Percentiles rank a stretch among this genome's conserved stretches.
Evolutionary conservation across 169 alveolate species (phyloP).

Genomic region (Eimeria necatrix): DNA sequence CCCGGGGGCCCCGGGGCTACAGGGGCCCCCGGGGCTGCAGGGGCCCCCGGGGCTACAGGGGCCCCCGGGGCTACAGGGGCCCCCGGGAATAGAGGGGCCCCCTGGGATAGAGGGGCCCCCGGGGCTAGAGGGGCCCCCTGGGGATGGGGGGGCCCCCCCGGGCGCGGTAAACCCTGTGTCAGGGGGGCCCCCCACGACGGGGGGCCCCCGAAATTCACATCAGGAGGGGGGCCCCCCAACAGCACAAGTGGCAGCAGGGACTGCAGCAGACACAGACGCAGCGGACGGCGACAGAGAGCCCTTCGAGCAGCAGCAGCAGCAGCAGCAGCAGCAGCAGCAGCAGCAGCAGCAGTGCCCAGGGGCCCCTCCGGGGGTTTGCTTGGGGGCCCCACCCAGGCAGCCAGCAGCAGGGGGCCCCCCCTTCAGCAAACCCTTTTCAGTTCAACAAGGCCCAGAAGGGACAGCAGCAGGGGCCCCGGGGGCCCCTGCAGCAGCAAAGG

Average conservation of each 20-base stretch:
- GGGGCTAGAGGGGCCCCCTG: background rate
- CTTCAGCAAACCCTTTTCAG: too few species aligned
- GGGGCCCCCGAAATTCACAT: background rate
- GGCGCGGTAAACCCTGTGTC: background rate
- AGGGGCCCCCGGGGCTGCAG: too few species aligned
- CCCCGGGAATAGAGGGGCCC: background rate
- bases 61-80: too few species aligned
- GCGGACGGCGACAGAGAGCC: background rate
- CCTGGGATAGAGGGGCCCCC: too few species aligned
- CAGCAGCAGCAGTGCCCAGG: background rate
- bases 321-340: background rate
- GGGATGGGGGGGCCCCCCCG: background rate
- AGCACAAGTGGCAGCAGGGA: background rate
- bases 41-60: too few species aligned
- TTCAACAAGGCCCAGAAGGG: too few species aligned
- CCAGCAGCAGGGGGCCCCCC: too few species aligned
- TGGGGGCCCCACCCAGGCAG: too few species aligned
- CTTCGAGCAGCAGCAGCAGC: background rate
- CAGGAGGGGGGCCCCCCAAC: background rate
- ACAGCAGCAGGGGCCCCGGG: too few species aligned
- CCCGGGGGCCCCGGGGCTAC: background rate
- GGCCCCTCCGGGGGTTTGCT: too few species aligned
- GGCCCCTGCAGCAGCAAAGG: too few species aligned
- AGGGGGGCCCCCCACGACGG: background rate
- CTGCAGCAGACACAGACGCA: background rate